phyloP scores from a whole-genome alignment of 106 monocot species.

The Dendrobium catenatum region DNA sequence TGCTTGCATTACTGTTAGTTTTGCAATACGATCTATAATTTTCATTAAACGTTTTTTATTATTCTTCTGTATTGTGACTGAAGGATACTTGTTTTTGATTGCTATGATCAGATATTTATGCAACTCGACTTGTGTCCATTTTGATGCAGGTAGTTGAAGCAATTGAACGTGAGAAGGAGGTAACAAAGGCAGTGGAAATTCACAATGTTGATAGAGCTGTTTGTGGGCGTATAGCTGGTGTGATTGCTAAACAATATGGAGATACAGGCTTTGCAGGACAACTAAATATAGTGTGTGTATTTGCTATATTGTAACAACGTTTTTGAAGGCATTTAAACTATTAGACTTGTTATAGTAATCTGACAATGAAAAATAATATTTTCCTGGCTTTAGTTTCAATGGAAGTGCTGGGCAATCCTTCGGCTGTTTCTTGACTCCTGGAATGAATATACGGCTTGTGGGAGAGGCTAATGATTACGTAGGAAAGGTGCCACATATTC shows the following conservation, averaged over 20 bases:
- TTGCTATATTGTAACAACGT: neutral
- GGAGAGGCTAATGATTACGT: slow-evolving; percentile 99
- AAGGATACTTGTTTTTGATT: too few species aligned
- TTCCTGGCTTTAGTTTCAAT: slow-evolving; percentile 45
- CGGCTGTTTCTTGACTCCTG: slow-evolving; percentile 87
- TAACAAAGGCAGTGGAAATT: slow-evolving; percentile 64
- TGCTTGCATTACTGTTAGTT: too few species aligned
- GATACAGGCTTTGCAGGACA: slow-evolving; percentile 97
- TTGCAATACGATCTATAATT: too few species aligned
- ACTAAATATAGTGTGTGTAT: slow-evolving; percentile 77
- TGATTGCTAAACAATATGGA: slow-evolving; percentile 96
- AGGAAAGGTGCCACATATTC: slow-evolving; percentile 58
- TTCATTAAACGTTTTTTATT: too few species aligned
- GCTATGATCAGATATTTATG: too few species aligned
- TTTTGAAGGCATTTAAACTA: neutral
- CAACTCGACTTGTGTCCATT: neutral
- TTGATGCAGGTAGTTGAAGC: slow-evolving; percentile 65
- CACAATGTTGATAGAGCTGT: slow-evolving; percentile 94
- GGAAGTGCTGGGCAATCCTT: slow-evolving; percentile 99
- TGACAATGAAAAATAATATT: too few species aligned
- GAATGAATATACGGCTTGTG: slow-evolving; percentile 83
- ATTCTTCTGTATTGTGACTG: too few species aligned
- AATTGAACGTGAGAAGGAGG: slow-evolving; percentile 76
- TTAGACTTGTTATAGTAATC: too few species aligned
- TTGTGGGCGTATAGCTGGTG: slow-evolving; percentile 98